A percentile compares a stretch with the other conserved stretches of the same genome.
phyloP scores from a whole-genome alignment of 2,329 filamentous ascomycete genomes.

The Phoma sp. region DNA sequence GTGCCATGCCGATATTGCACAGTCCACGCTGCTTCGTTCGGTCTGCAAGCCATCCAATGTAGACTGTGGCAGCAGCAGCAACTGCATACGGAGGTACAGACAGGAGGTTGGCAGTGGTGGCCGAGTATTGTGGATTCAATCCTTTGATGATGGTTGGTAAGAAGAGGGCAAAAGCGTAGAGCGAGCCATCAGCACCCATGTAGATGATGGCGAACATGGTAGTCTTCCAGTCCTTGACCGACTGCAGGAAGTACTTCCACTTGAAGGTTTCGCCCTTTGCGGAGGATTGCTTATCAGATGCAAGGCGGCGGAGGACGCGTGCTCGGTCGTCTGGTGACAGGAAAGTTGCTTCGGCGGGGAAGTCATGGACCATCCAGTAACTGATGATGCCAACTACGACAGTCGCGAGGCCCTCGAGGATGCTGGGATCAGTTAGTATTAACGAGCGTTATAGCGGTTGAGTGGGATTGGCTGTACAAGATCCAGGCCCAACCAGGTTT shows the following conservation, averaged over 20 bases:
- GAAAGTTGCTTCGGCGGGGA: constrained; percentile 76
- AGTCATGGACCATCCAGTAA: constrained; percentile 84
- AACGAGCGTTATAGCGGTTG: not conserved
- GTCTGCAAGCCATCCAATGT: constrained; percentile 79
- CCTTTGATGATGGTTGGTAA: constrained; percentile 78
- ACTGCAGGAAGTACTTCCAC: constrained; percentile 74
- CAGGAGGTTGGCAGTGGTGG: constrained; percentile 73
- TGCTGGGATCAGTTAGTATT: constrained; percentile 24
- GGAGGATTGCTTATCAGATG: constrained; percentile 75
- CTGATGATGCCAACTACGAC: constrained; percentile 68
- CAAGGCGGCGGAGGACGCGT: constrained; percentile 75
- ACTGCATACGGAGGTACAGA: constrained; percentile 78
- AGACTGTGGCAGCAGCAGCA: constrained; percentile 73
- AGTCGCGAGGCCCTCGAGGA: constrained; percentile 74
- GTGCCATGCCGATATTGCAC: constrained; percentile 77
- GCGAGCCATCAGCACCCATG: constrained; percentile 73
- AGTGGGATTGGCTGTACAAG: constrained; percentile 37
- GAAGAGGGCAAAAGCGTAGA: constrained; percentile 81
- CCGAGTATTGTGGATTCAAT: constrained; percentile 58
- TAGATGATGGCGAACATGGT: constrained; percentile 78
- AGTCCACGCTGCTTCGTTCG: constrained; percentile 74
- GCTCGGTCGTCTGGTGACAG: constrained; percentile 73
- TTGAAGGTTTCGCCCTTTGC: constrained; percentile 79
- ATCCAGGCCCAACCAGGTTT: constrained; percentile 55
- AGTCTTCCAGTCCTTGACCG: constrained; percentile 84